A percentile compares a stretch with the other conserved stretches of the same genome.
These are phyloP conservation scores for Skeletonema grethae DNA, from an alignment of 108 stramenopile species.

Conservation along the genomic window DNA sequence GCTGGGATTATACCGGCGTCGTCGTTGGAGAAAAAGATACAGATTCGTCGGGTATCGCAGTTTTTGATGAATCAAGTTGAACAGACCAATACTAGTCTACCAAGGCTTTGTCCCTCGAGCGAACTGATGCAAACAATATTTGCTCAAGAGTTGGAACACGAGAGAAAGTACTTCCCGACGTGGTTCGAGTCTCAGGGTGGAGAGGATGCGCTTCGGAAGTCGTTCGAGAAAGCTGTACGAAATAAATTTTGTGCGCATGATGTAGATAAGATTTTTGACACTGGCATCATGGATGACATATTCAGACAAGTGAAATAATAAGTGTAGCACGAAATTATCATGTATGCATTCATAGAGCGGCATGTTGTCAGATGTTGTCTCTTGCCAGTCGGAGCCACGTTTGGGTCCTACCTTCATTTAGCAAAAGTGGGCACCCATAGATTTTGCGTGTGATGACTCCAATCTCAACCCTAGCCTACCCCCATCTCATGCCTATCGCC, in stretches of 20 bases:
- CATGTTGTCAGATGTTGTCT: no score
- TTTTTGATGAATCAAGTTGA: background rate
- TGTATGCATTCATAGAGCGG: no score
- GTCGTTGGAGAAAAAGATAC: background rate
- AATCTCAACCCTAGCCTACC: no score
- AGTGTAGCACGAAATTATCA: no score
- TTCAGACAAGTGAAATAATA: background rate
- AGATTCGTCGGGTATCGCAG: background rate
- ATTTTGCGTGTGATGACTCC: no score
- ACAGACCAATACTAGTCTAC: background rate
- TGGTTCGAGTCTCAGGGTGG: slow-evolving; percentile 31
- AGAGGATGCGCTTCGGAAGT: slow-evolving; percentile 3
- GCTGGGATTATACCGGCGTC: background rate
- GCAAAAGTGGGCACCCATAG: no score
- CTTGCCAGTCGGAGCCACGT: no score
- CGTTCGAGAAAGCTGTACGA: slow-evolving; percentile 9
- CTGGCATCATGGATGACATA: slow-evolving; percentile 14
- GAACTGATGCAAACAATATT: slow-evolving; percentile 15
- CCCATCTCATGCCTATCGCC: background rate
- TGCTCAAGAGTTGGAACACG: slow-evolving; percentile 12
- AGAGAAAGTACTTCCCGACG: slow-evolving; percentile 12
- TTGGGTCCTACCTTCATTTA: no score
- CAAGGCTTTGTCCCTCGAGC: slow-evolving; percentile 9
- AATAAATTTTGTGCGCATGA: slow-evolving; percentile 16
- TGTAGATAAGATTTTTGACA: slow-evolving; percentile 13